phyloP scores from a whole-genome alignment of 306 rosid species.

The Begonia peltatifolia region DNA sequence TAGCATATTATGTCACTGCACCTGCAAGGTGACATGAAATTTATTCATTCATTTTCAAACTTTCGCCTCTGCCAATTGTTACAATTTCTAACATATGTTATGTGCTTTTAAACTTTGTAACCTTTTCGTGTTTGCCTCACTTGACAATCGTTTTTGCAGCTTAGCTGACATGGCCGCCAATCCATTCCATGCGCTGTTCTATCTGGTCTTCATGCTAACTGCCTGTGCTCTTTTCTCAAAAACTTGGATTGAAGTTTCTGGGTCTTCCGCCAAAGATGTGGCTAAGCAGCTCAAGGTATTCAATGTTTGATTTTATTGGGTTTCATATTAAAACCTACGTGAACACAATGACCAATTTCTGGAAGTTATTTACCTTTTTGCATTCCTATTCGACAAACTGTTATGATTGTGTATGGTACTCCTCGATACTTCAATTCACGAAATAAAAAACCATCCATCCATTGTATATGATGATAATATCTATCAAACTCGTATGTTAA shows the following conservation, averaged over 20 bases:
- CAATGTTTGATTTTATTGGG: slow-evolving; percentile 1
- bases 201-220: slow-evolving; percentile 76
- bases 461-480: too few relatives aligned
- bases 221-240: slow-evolving; percentile 91
- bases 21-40: slow-evolving; percentile 51
- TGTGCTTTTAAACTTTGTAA: too few relatives aligned
- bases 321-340: too few relatives aligned
- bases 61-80: too few relatives aligned
- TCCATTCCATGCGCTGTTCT: slow-evolving; percentile 86
- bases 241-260: slow-evolving; percentile 97
- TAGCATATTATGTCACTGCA: slow-evolving; percentile 88
- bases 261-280: slow-evolving; percentile 91
- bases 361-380: too few relatives aligned
- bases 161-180: slow-evolving; percentile 97
- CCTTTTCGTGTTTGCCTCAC: background rate
- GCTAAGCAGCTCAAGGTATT: slow-evolving; percentile 87
- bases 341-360: too few relatives aligned
- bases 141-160: slow-evolving; percentile 31
- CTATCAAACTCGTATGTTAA: background rate
- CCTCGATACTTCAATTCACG: too few relatives aligned
- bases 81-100: too few relatives aligned
- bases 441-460: too few relatives aligned
- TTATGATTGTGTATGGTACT: too few relatives aligned
- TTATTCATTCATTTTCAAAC: too few relatives aligned
- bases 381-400: too few relatives aligned